Conservation (phyloP, 257 asterid species). For the Fraxinus cuspidata region DNA sequence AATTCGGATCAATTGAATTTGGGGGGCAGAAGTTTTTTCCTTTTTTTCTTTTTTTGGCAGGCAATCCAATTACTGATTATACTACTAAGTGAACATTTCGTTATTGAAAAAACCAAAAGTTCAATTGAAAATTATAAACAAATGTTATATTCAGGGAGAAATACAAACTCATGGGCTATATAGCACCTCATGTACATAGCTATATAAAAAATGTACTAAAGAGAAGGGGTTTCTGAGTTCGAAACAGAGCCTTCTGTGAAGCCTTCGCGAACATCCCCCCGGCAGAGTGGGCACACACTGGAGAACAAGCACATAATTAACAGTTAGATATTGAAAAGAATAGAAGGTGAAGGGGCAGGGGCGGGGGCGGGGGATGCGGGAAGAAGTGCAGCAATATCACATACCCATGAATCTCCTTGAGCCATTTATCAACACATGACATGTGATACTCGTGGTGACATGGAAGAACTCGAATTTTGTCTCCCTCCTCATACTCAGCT, state of each 20-base stretch:
- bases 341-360: not conserved
- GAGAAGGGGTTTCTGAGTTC: conserved; percentile 27
- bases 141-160: not conserved
- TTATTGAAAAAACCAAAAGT: not conserved
- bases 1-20: not conserved
- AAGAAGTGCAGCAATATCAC: not conserved
- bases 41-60: too few relatives aligned
- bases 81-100: not conserved
- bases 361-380: not conserved
- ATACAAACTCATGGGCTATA: conserved; percentile 2
- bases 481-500: conserved; percentile 87
- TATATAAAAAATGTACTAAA: conserved; percentile 17
- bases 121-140: not conserved
- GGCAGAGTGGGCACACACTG: conserved; percentile 95
- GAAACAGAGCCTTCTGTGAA: conserved; percentile 44
- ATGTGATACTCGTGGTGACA: conserved; percentile 85
- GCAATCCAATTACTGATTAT: not conserved
- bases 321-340: not conserved
- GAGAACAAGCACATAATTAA: conserved; percentile 26
- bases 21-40: not conserved
- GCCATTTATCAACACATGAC: conserved; percentile 92
- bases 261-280: conserved; percentile 80
- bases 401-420: conserved; percentile 89
- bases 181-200: conserved; percentile 23
- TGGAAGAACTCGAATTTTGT: conserved; percentile 74